Base-by-base conservation (phyloP, 768 basidiomycete genomes). In the Termitomyces eurrhizus region DNA sequence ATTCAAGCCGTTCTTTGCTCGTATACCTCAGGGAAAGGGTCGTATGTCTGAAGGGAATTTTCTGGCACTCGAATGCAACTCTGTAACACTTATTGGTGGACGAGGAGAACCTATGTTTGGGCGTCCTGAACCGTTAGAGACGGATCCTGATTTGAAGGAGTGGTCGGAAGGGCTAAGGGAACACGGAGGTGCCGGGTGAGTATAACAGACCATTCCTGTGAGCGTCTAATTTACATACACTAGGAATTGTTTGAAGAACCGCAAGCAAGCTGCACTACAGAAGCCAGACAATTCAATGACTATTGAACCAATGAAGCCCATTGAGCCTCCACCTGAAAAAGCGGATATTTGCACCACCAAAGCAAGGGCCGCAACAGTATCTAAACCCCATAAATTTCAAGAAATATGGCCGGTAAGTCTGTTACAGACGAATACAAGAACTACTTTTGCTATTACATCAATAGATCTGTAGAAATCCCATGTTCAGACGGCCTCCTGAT, bases 141-240 rank as follows among this genome's bases (percentile, higher is more conserved):
- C 64, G 2, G 67, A 82, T 46, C 52, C 59, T 6, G 74, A 79
- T 33, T 65, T 90, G 26, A 65, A 65, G 4, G 69, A 73, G 52
- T 90, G 88, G 89, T 72, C 78, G 18, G 66, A 78, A 8, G 87
- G 84, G n/a, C 70, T 89, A 52, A 78, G 76, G 56, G 69, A 78
- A 49, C 76, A 78, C 41, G 87, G 85, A 39, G 85, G 86, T 49
- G 83, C 77, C 63, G 86, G 86, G 88, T 88, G 68, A 71, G 83
- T 77, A 3, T 13, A 11, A 39, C 48, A 41, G 48, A 26, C 33
- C 52, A 46, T 24, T 13, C 13, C 7, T 26, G 8, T 29, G 0
- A 50, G 45, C 33, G 44, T 57, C 53, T 29, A 37, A 52, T 35
- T 61, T 42, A 58, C 16, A 14, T 36, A 14, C 52, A 52, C 35